A percentile compares a stretch with the other conserved stretches of the same genome.
Evolutionary conservation across 495 filamentous ascomycete genomes (phyloP).

Genomic region (Pseudevernia furfuracea): DNA sequence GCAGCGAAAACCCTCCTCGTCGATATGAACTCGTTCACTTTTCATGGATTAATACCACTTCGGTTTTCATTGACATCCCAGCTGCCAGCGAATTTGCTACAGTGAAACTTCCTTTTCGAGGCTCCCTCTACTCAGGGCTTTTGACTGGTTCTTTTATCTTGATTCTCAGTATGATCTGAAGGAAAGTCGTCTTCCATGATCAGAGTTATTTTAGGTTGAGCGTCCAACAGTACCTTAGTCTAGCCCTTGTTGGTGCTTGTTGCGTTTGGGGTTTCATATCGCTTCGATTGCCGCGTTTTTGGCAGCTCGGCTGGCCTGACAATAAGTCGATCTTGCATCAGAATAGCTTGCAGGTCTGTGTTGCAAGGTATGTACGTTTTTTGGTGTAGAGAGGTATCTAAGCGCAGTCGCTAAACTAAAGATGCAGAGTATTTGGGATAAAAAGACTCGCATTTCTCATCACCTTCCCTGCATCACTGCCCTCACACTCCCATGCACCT

Average conservation of each 20-base stretch:
- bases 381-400: background rate
- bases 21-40: too few relatives aligned
- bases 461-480: constrained; percentile 37
- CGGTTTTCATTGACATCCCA: too few relatives aligned
- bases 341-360: background rate
- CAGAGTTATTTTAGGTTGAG: background rate
- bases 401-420: background rate
- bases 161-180: background rate
- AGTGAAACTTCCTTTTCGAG: too few relatives aligned
- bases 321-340: background rate
- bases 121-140: too few relatives aligned
- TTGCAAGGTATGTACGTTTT: background rate
- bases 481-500: constrained; percentile 37
- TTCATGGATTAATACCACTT: too few relatives aligned
- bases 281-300: background rate
- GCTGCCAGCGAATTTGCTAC: too few relatives aligned
- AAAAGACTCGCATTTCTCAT: too few relatives aligned
- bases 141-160: too few relatives aligned
- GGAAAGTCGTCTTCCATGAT: background rate
- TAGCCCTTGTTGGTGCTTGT: background rate
- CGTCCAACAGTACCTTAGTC: background rate
- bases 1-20: too few relatives aligned
- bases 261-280: background rate
- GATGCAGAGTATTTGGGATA: background rate
- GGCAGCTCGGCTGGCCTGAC: background rate